Evolutionary conservation across 768 basidiomycete species (phyloP).

Genomic region (Podaxis carcinomalis): DNA sequence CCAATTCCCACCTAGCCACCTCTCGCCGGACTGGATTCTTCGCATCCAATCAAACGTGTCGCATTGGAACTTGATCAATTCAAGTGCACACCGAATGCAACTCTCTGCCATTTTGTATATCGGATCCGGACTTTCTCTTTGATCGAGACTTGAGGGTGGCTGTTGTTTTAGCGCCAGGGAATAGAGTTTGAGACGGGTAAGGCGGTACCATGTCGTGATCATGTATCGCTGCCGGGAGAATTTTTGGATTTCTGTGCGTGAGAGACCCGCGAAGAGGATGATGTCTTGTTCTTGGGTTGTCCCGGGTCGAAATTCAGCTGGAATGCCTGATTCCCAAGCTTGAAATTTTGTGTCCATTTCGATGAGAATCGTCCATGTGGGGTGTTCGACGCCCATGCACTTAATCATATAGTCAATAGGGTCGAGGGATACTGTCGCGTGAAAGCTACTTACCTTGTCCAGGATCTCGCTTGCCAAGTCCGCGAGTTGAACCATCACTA

Average conservation of each 20-base stretch:
- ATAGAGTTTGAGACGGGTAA: constrained; percentile 40
- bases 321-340: constrained; percentile 39
- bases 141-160: constrained; percentile 2
- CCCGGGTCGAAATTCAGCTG: constrained; percentile 28
- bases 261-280: constrained; percentile 21
- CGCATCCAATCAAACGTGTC: constrained; percentile 27
- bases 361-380: constrained; percentile 31
- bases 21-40: constrained; percentile 1
- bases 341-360: constrained; percentile 39
- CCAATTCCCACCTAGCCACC: constrained; percentile 21
- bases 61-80: constrained; percentile 40
- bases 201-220: constrained; percentile 43
- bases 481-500: constrained; percentile 31
- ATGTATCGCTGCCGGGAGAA: constrained; percentile 38
- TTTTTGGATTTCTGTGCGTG: constrained; percentile 24
- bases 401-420: constrained; percentile 19
- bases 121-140: constrained; percentile 19
- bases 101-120: constrained; percentile 30
- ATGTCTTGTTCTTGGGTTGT: constrained; percentile 24
- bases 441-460: constrained; percentile 30
- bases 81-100: constrained; percentile 35
- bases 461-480: constrained; percentile 36
- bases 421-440: not conserved
- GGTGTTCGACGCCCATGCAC: constrained; percentile 32
- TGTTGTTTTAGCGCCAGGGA: constrained; percentile 34